A percentile compares a stretch with the other conserved stretches of the same genome.
Evolutionary conservation across 257 asterid species (phyloP).

Genomic region (Dorcoceras hygrometricum): DNA sequence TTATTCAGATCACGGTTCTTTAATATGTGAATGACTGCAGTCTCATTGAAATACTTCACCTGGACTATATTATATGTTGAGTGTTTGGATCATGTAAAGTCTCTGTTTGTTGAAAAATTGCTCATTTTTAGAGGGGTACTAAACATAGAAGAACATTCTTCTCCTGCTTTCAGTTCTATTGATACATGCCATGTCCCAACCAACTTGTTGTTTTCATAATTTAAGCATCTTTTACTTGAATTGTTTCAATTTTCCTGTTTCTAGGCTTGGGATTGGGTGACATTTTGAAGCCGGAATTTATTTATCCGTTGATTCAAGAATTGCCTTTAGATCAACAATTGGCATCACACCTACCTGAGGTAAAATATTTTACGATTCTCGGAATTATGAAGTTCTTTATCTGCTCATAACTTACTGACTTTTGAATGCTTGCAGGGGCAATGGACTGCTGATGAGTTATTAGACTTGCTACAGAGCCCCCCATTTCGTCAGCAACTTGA

Average conservation of each 20-base stretch:
- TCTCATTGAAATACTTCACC: not conserved
- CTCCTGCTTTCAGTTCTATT: constrained; percentile 4
- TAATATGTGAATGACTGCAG: constrained; percentile 13
- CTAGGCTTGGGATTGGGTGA: constrained; percentile 89
- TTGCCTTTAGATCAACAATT: constrained; percentile 65
- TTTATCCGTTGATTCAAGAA: constrained; percentile 63
- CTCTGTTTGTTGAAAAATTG: constrained; percentile 5
- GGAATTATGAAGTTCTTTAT: constrained; percentile 10
- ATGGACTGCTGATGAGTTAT: constrained; percentile 74
- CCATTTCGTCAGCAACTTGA: constrained; percentile 95
- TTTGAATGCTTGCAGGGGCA: constrained; percentile 50
- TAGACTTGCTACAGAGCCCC: constrained; percentile 87
- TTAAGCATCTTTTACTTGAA: constrained; percentile 20
- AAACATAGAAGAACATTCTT: constrained; percentile 3
- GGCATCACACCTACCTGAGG: constrained; percentile 82
- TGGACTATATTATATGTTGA: not conserved
- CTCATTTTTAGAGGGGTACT: constrained; percentile 8
- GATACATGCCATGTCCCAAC: not conserved
- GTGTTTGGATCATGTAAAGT: not conserved
- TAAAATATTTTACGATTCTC: constrained; percentile 23
- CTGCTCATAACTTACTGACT: constrained; percentile 21
- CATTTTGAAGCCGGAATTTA: constrained; percentile 82
- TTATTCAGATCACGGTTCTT: not conserved
- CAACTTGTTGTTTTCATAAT: constrained; percentile 9
- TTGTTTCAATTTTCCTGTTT: constrained; percentile 26